These are phyloP conservation scores for Paraphaeosphaeria sporulosa DNA, from an alignment of 2,329 filamentous ascomycete species.

Conservation along the genomic window DNA sequence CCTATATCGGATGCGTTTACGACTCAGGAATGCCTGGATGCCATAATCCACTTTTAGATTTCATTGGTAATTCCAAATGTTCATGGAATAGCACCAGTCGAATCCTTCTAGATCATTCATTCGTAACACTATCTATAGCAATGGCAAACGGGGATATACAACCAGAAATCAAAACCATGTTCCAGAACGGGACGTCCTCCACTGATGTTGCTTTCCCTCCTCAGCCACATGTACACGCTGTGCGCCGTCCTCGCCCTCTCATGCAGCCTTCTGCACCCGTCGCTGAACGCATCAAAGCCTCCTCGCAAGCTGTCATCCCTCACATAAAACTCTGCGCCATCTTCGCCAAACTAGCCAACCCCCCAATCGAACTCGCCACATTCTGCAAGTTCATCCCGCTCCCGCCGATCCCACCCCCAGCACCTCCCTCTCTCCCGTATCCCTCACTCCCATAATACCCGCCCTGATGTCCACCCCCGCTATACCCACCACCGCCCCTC, in stretches of 20 bases:
- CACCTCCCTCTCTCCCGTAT: constrained; percentile 46
- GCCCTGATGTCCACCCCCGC: constrained; percentile 34
- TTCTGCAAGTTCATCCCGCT: constrained; percentile 42
- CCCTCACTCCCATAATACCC: constrained; percentile 57
- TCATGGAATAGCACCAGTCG: too few relatives aligned
- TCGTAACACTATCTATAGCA: background rate
- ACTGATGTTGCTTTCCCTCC: background rate
- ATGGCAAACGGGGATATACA: background rate
- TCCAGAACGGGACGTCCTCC: background rate
- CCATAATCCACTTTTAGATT: too few relatives aligned
- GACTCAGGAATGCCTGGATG: too few relatives aligned
- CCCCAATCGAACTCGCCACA: constrained; percentile 52
- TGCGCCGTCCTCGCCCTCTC: background rate
- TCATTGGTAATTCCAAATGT: too few relatives aligned
- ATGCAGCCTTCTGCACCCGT: background rate
- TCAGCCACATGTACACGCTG: background rate
- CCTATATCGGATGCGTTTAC: too few relatives aligned
- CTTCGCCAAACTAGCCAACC: constrained; percentile 57
- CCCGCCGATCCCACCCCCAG: constrained; percentile 39
- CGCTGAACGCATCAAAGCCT: background rate
- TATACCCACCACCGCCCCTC: constrained; percentile 35
- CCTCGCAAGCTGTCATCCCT: background rate
- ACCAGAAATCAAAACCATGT: background rate
- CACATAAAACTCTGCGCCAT: constrained; percentile 62
- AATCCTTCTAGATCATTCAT: background rate